Evolutionary conservation across 768 basidiomycete species (phyloP), one percentile per base, ranked within the genome.

Genomic region (Kwoniella heveanensis): DNA sequence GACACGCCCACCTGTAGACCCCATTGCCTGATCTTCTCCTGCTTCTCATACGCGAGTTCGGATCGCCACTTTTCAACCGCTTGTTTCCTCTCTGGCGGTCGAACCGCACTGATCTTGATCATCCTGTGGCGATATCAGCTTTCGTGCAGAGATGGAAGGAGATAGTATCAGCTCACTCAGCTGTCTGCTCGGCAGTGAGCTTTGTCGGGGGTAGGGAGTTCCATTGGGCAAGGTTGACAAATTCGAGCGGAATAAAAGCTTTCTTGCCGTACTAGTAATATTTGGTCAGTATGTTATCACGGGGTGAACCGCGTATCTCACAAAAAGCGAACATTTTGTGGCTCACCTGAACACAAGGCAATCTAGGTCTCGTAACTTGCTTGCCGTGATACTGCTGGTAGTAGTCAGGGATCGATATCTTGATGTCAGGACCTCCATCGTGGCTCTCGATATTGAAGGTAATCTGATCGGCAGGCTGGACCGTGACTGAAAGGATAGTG

Each of bases 251-350:
- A 27, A 80, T 68, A 53, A 76, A 77, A n/a, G 66, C 64, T 48
- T 74, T 79, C 67, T 71, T 72, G 25, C 76, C 78, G 51, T 76
- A 77, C 74, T 67, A n/a, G n/a, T n/a, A n/a, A n/a, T n/a, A n/a
- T n/a, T n/a, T n/a, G n/a, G n/a, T n/a, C n/a, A n/a, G n/a, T n/a
- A n/a, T n/a, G n/a, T n/a, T n/a, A n/a, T n/a, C n/a, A n/a, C n/a
- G n/a, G n/a, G 25, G 19, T 0, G 15, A 24, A 25, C 32, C 2
- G 17, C 12, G 32, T 32, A 32, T 13, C 5, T 13, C 22, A 53
- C 30, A 39, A 10, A 36, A 32, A 57, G 4, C 32, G 32, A 32
- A 51, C 29, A 29, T 37, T 5, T 2, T 7, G 44, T 22, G 30
- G 4, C 73, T 65, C n/a, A 73, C 76, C 59, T 76, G 70, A 19